Conservation (phyloP, 1,284 basidiomycete species). For the Jaminaea rosea region DNA sequence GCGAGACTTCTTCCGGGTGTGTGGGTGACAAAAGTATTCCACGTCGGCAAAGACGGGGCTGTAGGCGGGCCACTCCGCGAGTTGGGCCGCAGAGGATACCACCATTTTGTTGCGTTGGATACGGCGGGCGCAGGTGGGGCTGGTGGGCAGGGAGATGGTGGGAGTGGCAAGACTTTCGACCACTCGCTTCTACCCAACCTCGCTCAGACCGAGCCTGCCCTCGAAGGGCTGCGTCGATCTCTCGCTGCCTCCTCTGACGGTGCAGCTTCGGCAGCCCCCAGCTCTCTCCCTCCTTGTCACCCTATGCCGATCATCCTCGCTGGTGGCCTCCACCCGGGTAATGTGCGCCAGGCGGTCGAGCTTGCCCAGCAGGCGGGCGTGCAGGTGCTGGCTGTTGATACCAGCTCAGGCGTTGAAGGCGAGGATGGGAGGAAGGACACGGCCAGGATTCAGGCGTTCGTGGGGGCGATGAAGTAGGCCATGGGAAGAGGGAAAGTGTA, state of each 20-base stretch:
- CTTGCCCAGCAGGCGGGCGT: constrained; percentile 10
- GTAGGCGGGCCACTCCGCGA: constrained; percentile 19
- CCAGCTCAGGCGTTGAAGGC: constrained; percentile 39
- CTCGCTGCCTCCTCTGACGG: too few relatives aligned
- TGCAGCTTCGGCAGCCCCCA: background rate
- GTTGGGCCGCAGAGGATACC: constrained; percentile 28
- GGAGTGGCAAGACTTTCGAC: constrained; percentile 31
- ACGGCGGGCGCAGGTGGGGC: constrained; percentile 17
- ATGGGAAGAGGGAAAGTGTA: too few relatives aligned
- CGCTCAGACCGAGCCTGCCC: background rate
- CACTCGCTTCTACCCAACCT: background rate
- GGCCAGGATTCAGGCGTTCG: constrained; percentile 27
- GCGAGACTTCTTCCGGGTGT: constrained; percentile 38
- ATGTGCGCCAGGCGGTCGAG: constrained; percentile 28
- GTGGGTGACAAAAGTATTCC: constrained; percentile 39
- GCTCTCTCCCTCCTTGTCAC: background rate
- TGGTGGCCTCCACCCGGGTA: constrained; percentile 35
- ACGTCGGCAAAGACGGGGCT: constrained; percentile 14
- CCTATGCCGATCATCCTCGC: constrained; percentile 31
- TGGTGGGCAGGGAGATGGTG: constrained; percentile 18
- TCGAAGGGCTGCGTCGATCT: background rate
- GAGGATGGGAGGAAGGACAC: constrained; percentile 32
- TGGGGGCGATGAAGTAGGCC: too few relatives aligned
- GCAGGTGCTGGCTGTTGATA: constrained; percentile 28
- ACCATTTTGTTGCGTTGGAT: constrained; percentile 40